Conservation (phyloP, 2,329 filamentous ascomycete species). For the Aspergillus cejpii region DNA sequence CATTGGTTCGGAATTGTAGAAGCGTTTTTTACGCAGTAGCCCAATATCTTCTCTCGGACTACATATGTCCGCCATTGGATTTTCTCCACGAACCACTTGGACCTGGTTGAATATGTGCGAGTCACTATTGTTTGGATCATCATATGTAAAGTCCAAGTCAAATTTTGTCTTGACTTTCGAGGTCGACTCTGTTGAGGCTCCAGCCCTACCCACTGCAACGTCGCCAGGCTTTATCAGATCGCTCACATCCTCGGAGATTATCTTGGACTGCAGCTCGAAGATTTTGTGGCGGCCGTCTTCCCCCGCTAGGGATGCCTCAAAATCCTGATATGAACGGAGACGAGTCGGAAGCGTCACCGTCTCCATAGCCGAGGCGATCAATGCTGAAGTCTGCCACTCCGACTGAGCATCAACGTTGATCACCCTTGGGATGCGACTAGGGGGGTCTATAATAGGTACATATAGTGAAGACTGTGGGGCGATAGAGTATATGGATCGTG, state of each 20-base stretch:
- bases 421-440: conserved; percentile 50
- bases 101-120: conserved; percentile 34
- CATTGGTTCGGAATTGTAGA: conserved; percentile 31
- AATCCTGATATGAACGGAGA: conserved; percentile 32
- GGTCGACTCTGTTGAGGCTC: conserved; percentile 8
- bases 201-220: conserved; percentile 1
- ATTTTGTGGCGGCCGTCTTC: conserved; percentile 68
- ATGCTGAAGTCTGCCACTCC: conserved; percentile 71
- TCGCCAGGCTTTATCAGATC: conserved; percentile 4
- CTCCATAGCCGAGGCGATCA: conserved; percentile 71
- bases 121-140: conserved; percentile 19
- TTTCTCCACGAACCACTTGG: conserved; percentile 28
- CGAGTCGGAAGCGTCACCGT: conserved; percentile 70
- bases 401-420: conserved; percentile 58
- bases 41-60: conserved; percentile 20
- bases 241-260: conserved; percentile 34
- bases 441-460: conserved; percentile 64
- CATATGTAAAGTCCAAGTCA: conserved; percentile 37
- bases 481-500: conserved; percentile 63
- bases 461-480: conserved; percentile 68
- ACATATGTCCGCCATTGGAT: conserved; percentile 13
- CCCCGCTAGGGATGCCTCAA: conserved; percentile 46
- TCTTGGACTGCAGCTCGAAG: conserved; percentile 63
- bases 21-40: conserved; percentile 25
- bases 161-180: conserved; percentile 27